Conservation (phyloP, 2,329 filamentous ascomycete species). For the Trichoderma semiorbis region DNA sequence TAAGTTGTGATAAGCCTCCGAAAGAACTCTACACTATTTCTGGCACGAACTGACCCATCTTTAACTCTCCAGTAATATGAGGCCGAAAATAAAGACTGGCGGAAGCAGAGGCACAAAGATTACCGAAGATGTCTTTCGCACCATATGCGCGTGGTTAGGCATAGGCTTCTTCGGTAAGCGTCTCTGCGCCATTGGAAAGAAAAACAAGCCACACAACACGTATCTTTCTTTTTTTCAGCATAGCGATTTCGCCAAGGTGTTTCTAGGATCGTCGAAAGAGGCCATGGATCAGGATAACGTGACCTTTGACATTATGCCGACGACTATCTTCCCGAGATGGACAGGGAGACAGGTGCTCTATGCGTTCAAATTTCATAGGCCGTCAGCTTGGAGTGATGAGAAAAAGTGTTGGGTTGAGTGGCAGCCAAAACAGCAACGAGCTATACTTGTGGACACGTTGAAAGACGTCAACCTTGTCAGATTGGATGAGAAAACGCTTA, state of each 20-base stretch:
- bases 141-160: background rate
- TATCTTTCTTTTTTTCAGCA: background rate
- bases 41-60: background rate
- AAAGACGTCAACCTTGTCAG: background rate
- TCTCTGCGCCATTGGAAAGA: background rate
- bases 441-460: background rate
- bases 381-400: background rate
- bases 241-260: background rate
- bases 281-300: background rate
- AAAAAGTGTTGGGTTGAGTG: conserved; percentile 9
- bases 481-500: background rate
- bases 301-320: conserved; percentile 10
- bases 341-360: background rate
- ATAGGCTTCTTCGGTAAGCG: background rate
- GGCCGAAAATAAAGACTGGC: background rate
- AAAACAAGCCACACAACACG: background rate
- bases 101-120: conserved; percentile 3
- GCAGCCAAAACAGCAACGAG: background rate
- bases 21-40: too few species aligned
- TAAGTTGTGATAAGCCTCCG: background rate
- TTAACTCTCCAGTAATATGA: background rate
- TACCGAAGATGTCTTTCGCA: conserved; percentile 4
- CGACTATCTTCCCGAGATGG: background rate
- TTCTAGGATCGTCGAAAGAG: background rate
- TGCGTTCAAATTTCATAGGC: background rate